Evolutionary conservation across 345 rosid genomes (phyloP).

Genomic region (Bruguiera parviflora): DNA sequence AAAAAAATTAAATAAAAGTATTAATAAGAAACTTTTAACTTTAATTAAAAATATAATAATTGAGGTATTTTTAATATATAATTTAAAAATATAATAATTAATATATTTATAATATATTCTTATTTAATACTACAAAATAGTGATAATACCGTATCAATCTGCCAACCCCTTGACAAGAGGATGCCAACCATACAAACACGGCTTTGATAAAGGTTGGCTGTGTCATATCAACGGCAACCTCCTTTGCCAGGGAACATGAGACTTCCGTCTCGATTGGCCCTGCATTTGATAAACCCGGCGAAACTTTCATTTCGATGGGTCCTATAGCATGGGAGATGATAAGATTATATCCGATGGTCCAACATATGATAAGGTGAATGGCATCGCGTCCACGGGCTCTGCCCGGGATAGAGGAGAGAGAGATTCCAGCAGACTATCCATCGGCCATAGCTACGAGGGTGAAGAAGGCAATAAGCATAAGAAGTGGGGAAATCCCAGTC

Average conservation of each 20-base stretch:
- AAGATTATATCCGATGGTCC: slow-evolving; percentile 26
- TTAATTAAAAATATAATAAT: too few species aligned
- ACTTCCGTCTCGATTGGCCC: slow-evolving; percentile 33
- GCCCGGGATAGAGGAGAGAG: slow-evolving; percentile 36
- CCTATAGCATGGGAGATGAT: slow-evolving; percentile 31
- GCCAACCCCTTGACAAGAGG: slow-evolving; percentile 40
- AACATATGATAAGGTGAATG: slow-evolving; percentile 28
- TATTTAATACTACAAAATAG: background rate
- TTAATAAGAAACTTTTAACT: too few species aligned
- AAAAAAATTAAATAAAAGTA: too few species aligned
- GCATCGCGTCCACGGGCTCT: slow-evolving; percentile 18
- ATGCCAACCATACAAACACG: slow-evolving; percentile 25
- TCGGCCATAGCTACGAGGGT: slow-evolving; percentile 33
- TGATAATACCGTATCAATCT: slow-evolving; percentile 34
- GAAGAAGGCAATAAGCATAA: too few species aligned
- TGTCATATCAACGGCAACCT: slow-evolving; percentile 29
- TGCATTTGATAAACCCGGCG: slow-evolving; percentile 28
- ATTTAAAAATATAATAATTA: too few species aligned
- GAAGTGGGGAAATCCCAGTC: too few species aligned
- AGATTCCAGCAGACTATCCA: slow-evolving; percentile 34
- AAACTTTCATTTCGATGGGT: slow-evolving; percentile 34
- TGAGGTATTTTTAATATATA: too few species aligned
- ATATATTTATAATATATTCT: too few species aligned
- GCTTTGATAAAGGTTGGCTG: slow-evolving; percentile 7
- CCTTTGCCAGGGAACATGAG: slow-evolving; percentile 33